Percentiles rank a stretch among this genome's conserved stretches.
Evolutionary conservation across 495 filamentous ascomycete species (phyloP).

Genomic region (Choiromyces venosus): DNA sequence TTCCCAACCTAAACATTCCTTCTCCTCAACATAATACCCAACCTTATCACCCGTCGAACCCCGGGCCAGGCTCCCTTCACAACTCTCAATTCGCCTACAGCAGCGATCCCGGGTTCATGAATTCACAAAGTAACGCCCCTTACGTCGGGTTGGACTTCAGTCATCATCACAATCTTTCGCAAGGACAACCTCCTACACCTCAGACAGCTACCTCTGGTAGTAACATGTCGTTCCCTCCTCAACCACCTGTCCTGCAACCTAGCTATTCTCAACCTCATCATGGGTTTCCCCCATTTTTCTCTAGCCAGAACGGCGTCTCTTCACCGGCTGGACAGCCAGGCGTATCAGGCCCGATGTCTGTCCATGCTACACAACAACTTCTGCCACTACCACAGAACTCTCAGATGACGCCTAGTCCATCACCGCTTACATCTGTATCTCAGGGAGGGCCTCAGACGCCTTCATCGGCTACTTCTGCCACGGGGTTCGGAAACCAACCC

Average conservation of each 20-base stretch:
- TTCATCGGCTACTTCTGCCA: constrained; percentile 46
- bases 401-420: constrained; percentile 36
- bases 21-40: constrained; percentile 38
- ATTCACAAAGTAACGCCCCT: constrained; percentile 47
- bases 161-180: constrained; percentile 78
- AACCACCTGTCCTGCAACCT: constrained; percentile 77
- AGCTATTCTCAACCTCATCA: constrained; percentile 62
- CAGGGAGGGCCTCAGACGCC: constrained; percentile 38
- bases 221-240: constrained; percentile 65
- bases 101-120: constrained; percentile 46
- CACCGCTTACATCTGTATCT: constrained; percentile 35
- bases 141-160: constrained; percentile 81
- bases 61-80: constrained; percentile 48
- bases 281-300: constrained; percentile 67
- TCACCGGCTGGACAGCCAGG: constrained; percentile 65
- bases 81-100: constrained; percentile 46
- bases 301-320: constrained; percentile 65
- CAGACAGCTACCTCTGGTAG: constrained; percentile 74
- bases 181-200: constrained; percentile 70
- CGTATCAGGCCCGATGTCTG: constrained; percentile 60
- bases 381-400: constrained; percentile 61
- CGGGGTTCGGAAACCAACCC: constrained; percentile 52
- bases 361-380: constrained; percentile 51
- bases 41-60: constrained; percentile 43
- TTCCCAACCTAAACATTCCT: constrained; percentile 45